Evolutionary conservation across 2,329 filamentous ascomycete genomes (phyloP).

Genomic region (Scytalidium sp.): DNA sequence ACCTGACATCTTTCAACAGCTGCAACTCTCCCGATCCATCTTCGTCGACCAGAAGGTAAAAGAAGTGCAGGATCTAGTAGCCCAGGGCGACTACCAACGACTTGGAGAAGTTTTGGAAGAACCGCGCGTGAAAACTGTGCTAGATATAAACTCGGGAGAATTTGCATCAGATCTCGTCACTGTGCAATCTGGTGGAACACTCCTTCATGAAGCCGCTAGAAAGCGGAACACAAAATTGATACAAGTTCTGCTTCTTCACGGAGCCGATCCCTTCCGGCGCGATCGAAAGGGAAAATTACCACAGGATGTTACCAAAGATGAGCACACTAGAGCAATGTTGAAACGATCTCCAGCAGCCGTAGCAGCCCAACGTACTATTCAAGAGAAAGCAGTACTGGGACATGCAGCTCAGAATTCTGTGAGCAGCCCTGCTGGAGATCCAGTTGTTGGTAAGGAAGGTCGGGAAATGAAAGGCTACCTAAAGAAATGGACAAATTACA

Average conservation of each 20-base stretch:
- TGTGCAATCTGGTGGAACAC: conserved; percentile 78
- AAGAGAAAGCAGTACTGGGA: conserved; percentile 93
- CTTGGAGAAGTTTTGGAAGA: conserved; percentile 82
- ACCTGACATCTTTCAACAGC: conserved; percentile 91
- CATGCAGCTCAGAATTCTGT: conserved; percentile 56
- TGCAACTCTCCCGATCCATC: conserved; percentile 85
- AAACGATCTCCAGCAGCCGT: conserved; percentile 94
- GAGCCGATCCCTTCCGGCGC: conserved; percentile 91
- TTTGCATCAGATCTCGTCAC: conserved; percentile 79
- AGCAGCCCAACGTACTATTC: conserved; percentile 89
- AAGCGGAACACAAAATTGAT: conserved; percentile 85
- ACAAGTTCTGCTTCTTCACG: conserved; percentile 86
- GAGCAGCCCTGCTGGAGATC: conserved; percentile 53
- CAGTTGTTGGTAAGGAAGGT: conserved; percentile 76
- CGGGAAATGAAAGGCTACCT: conserved; percentile 98
- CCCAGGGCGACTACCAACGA: conserved; percentile 68
- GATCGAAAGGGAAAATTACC: conserved; percentile 94
- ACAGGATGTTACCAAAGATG: conserved; percentile 95
- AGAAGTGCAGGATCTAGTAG: conserved; percentile 78
- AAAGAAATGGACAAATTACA: conserved; percentile 99
- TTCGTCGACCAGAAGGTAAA: conserved; percentile 85
- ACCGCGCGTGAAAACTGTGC: conserved; percentile 75
- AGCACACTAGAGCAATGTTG: conserved; percentile 80
- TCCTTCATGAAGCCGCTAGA: conserved; percentile 90
- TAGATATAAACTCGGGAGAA: conserved; percentile 92